phyloP scores from a whole-genome alignment of 108 stramenopile genomes.

The Cyclotella choctawhatcheeana region DNA sequence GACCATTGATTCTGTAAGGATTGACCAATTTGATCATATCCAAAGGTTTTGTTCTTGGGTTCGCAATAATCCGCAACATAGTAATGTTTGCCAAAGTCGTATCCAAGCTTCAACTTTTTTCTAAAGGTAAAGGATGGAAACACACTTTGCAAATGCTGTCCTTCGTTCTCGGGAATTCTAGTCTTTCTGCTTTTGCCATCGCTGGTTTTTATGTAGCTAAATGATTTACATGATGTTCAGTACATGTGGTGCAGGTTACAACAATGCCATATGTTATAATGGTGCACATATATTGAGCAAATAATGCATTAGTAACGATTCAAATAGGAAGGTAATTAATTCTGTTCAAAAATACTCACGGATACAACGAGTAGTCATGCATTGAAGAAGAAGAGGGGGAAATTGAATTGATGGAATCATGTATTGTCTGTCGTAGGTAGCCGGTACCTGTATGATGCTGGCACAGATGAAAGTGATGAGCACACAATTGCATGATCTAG shows the following conservation, averaged over 20 bases:
- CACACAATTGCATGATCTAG: too few relatives aligned
- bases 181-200: neutral
- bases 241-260: too few relatives aligned
- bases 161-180: slow-evolving; percentile 28
- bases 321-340: too few relatives aligned
- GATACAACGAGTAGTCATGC: slow-evolving; percentile 13
- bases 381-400: slow-evolving; percentile 19
- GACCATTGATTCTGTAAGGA: slow-evolving; percentile 25
- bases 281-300: too few relatives aligned
- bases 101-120: neutral
- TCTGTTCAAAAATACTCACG: too few relatives aligned
- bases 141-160: slow-evolving; percentile 35
- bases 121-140: slow-evolving; percentile 21
- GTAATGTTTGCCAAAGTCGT: neutral
- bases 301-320: too few relatives aligned
- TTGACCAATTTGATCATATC: slow-evolving; percentile 15
- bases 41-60: neutral
- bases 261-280: too few relatives aligned
- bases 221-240: too few relatives aligned
- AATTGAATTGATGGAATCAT: slow-evolving; percentile 18
- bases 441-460: slow-evolving; percentile 40
- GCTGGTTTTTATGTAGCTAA: neutral
- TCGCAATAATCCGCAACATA: slow-evolving; percentile 31
- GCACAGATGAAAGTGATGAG: too few relatives aligned
- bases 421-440: slow-evolving; percentile 24